A percentile compares a stretch with the other conserved stretches of the same genome.
These are phyloP conservation scores for Phytophthora multivora DNA, from an alignment of 352 stramenopile species.

Conservation along the genomic window DNA sequence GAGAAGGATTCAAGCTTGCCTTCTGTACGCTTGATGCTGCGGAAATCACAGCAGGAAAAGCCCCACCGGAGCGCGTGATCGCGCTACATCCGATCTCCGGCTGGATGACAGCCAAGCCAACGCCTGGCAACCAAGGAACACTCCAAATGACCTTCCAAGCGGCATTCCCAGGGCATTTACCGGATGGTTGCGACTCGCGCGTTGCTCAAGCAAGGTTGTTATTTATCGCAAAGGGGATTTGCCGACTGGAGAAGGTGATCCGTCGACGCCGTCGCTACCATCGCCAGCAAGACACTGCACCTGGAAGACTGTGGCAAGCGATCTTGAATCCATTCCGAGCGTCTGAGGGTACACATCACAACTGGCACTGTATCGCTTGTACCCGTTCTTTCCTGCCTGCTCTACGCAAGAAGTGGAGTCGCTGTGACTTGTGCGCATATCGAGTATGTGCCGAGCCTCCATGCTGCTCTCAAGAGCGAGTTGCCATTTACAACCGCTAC, in stretches of 20 bases:
- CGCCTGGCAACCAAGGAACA: constrained; percentile 8
- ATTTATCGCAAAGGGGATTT: constrained; percentile 30
- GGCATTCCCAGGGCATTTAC: constrained; percentile 24
- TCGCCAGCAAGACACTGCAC: constrained; percentile 11
- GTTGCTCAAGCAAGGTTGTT: constrained; percentile 31
- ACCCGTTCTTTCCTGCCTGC: constrained; percentile 32
- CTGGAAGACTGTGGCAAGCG: constrained; percentile 25
- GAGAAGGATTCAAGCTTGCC: constrained; percentile 26
- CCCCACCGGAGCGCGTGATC: constrained; percentile 32
- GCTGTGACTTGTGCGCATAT: constrained; percentile 49
- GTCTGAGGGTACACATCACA: constrained; percentile 23
- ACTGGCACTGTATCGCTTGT: constrained; percentile 48
- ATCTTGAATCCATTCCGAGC: constrained; percentile 25
- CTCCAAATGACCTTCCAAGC: constrained; percentile 39
- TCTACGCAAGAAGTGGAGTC: constrained; percentile 29
- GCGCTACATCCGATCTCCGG: constrained; percentile 38
- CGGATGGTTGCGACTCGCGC: constrained; percentile 19
- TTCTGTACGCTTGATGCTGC: constrained; percentile 32
- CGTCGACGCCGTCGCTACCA: constrained; percentile 23
- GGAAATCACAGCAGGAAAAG: constrained; percentile 37
- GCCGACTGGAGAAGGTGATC: constrained; percentile 36
- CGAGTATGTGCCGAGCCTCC: constrained; percentile 33
- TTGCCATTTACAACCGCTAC: constrained; percentile 51
- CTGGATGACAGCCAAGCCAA: constrained; percentile 33
- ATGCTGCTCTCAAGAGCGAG: constrained; percentile 42